Percentiles rank a stretch among this genome's conserved stretches.
Evolutionary conservation across 2,329 filamentous ascomycete genomes (phyloP).

Genomic region (Gremmenia infestans): DNA sequence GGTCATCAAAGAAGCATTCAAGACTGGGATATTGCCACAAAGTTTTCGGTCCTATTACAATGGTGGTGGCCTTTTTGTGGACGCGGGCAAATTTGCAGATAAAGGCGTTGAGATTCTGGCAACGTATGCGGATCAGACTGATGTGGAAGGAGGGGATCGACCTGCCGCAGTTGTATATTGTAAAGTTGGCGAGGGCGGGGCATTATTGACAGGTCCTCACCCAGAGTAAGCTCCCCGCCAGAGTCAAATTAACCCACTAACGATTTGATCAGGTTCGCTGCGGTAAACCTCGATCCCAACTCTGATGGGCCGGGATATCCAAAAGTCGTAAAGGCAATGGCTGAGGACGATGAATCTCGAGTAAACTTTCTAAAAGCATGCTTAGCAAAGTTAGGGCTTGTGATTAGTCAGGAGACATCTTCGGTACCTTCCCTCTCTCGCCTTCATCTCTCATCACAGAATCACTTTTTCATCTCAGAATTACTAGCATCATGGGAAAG

Average conservation of each 20-base stretch:
- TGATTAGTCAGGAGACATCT: constrained; percentile 64
- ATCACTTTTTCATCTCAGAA: constrained; percentile 59
- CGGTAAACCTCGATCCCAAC: constrained; percentile 67
- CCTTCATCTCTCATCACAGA: constrained; percentile 72
- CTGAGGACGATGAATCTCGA: constrained; percentile 64
- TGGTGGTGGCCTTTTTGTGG: constrained; percentile 88
- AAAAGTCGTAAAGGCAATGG: constrained; percentile 62
- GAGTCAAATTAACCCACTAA: constrained; percentile 11
- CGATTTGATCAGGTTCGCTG: constrained; percentile 63
- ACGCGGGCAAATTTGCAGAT: constrained; percentile 57
- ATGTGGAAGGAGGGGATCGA: constrained; percentile 72
- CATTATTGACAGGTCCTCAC: constrained; percentile 80
- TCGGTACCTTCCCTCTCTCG: constrained; percentile 74
- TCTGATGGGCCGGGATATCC: constrained; percentile 64
- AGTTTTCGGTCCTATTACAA: constrained; percentile 82
- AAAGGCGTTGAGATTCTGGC: constrained; percentile 76
- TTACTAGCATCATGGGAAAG: constrained; percentile 63
- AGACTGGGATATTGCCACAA: constrained; percentile 47
- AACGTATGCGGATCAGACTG: constrained; percentile 67
- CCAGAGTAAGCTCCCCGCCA: constrained; percentile 63
- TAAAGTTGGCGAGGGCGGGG: constrained; percentile 74
- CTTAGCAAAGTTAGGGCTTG: constrained; percentile 74
- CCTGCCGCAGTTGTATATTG: constrained; percentile 80
- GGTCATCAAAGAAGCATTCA: constrained; percentile 57
- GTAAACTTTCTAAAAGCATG: constrained; percentile 74